These are phyloP conservation scores for Globisporangium heterothallicum DNA, from an alignment of 352 stramenopile species.

Conservation along the genomic window DNA sequence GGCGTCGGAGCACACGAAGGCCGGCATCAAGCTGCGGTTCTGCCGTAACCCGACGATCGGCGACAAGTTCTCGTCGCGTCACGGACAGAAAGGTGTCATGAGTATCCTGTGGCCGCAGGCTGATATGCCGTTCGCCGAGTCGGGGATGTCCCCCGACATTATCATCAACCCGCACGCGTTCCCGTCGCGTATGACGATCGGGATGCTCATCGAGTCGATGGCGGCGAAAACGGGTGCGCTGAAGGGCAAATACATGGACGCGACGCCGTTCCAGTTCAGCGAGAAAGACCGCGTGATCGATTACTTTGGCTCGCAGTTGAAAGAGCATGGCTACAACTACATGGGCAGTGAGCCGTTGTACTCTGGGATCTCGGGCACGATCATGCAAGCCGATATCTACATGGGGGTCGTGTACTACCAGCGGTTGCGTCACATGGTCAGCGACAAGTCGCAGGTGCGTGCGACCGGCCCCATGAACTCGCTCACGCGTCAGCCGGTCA, in stretches of 20 bases:
- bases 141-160: conserved; percentile 97
- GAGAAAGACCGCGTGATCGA: conserved; percentile 98
- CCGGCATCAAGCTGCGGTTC: conserved; percentile 96
- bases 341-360: conserved; percentile 99
- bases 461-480: conserved; percentile 97
- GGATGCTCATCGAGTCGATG: conserved; percentile 98
- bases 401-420: conserved; percentile 99
- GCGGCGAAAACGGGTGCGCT: conserved; percentile 98
- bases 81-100: conserved; percentile 99
- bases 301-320: conserved; percentile 98
- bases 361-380: conserved; percentile 96
- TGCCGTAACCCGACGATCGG: conserved; percentile 98
- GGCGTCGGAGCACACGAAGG: conserved; percentile 80
- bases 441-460: conserved; percentile 99
- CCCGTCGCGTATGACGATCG: conserved; percentile 98
- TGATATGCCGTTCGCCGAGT: conserved; percentile 99
- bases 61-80: conserved; percentile 99
- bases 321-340: conserved; percentile 96
- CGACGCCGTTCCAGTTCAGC: conserved; percentile 99
- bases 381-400: conserved; percentile 99
- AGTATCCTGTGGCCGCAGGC: conserved; percentile 98
- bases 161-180: conserved; percentile 99
- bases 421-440: conserved; percentile 99
- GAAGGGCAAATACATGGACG: conserved; percentile 97
- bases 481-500: conserved; percentile 99